Percentiles rank a stretch among this genome's conserved stretches.
phyloP scores from a whole-genome alignment of 306 rosid species.

The Casuarina glauca region DNA sequence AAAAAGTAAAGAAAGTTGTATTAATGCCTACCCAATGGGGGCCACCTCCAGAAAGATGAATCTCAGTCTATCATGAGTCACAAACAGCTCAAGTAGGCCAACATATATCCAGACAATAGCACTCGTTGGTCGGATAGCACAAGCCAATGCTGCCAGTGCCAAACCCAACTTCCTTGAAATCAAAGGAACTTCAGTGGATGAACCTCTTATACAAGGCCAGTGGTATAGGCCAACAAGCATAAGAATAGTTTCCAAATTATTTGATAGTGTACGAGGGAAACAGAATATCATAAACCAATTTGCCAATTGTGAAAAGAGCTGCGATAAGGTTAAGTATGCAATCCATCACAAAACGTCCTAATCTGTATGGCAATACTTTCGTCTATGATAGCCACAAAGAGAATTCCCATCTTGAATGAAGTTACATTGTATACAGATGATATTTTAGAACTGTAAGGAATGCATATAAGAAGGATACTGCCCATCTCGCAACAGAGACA shows the following conservation, averaged over 20 bases:
- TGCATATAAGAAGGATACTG: conserved; percentile 66
- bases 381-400: conserved; percentile 13
- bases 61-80: conserved; percentile 45
- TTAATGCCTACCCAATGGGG: conserved; percentile 76
- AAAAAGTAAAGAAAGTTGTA: conserved; percentile 20
- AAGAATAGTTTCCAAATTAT: conserved; percentile 87
- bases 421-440: neutral
- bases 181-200: conserved; percentile 30
- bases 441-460: neutral
- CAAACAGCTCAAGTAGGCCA: conserved; percentile 67
- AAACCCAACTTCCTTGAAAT: conserved; percentile 80
- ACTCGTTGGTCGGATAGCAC: conserved; percentile 89
- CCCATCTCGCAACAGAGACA: conserved; percentile 67
- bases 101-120: conserved; percentile 82
- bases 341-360: conserved; percentile 1
- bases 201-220: conserved; percentile 85
- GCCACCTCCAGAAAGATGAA: conserved; percentile 74
- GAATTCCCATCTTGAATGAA: conserved; percentile 11
- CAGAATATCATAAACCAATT: conserved; percentile 93
- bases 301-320: conserved; percentile 82
- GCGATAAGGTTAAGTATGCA: conserved; percentile 52
- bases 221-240: conserved; percentile 74
- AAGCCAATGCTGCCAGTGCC: conserved; percentile 70
- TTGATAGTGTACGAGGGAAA: conserved; percentile 76
- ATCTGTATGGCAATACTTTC: neutral